Base-by-base conservation (phyloP, 2,329 filamentous ascomycete species). In the Penicillium palitans region DNA sequence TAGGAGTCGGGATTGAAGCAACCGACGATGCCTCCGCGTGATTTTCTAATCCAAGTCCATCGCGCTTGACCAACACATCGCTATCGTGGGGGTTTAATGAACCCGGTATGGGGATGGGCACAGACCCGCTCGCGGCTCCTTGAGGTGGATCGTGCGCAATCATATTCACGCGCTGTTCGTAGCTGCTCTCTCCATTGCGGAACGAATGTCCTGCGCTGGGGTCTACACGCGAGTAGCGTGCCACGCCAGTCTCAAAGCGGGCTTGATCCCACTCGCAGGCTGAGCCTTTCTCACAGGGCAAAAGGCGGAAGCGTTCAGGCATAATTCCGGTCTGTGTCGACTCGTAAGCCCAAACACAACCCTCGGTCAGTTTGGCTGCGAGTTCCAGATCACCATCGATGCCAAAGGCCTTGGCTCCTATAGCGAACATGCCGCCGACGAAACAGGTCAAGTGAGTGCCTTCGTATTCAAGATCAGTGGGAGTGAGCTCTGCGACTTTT, bases 271-370 rank as follows among this genome's bases (percentile, higher is more conserved):
- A 87, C 13, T 72, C 68, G 64, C 84, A 87, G 21, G 67, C 62
- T 35, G 68, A 61, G 9, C 66, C 61, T 35, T 76, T 72, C 27
- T 73, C 70, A 68, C 85, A 87, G 5, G 81, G 77, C 17, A 83
- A 68, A 44, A 86, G 73, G 35, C 79, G 72, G 64, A 84, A 85
- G 47, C 77, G 71, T 67, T 87, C 85, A 1, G 85, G 84, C 84
- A 87, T 87, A 58, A 87, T 81, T 6, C 84, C 84, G 2, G 81
- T 76, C 1, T 80, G 80, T 6, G 82, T 81, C 10, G 79, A 75
- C 61, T 81, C 79, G 69, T 87, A 87, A 1, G 84, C 81, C 84
- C 84, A 87, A n/a, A 87, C 80, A 67, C 85, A 87, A 4, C 82
- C 82, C 56, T 87, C 80, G 0, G 84, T 83, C 46, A 87, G 74